These are phyloP conservation scores for Russula foetens DNA, from an alignment of 768 basidiomycete genomes.

Conservation along the genomic window DNA sequence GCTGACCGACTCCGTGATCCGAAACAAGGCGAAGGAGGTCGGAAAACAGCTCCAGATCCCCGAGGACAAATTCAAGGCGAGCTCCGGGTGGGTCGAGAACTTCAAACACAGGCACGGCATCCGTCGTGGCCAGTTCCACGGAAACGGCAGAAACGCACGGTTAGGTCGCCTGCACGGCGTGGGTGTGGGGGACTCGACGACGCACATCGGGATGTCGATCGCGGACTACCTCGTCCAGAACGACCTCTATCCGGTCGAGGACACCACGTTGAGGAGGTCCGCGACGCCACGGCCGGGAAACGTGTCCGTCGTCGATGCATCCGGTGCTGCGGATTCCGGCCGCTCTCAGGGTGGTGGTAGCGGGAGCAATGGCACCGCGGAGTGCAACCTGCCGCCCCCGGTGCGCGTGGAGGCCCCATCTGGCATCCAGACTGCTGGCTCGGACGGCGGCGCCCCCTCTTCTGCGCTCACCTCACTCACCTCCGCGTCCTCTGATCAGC, in stretches of 20 bases:
- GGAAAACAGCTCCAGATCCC: conserved; percentile 47
- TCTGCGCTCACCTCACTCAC: conserved; percentile 12
- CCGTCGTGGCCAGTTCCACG: conserved; percentile 51
- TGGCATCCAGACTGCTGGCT: conserved; percentile 9
- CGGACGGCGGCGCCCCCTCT: conserved; percentile 8
- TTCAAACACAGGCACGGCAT: conserved; percentile 82
- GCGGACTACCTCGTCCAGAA: conserved; percentile 15
- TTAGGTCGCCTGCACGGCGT: conserved; percentile 11
- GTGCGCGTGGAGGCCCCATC: conserved; percentile 9
- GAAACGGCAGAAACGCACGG: conserved; percentile 29
- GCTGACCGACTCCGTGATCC: conserved; percentile 60
- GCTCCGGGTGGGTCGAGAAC: conserved; percentile 86
- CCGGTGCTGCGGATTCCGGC: not conserved
- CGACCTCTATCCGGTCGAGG: conserved; percentile 13
- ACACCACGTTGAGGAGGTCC: conserved; percentile 19
- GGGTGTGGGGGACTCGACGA: not conserved
- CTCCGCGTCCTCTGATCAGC: conserved; percentile 13
- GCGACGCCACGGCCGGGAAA: conserved; percentile 14
- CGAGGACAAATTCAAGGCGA: conserved; percentile 82
- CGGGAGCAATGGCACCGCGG: not conserved
- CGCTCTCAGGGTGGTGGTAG: conserved; percentile 8
- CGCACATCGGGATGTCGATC: conserved; percentile 16
- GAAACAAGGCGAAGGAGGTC: conserved; percentile 59
- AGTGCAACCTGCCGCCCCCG: conserved; percentile 10
- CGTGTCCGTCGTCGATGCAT: conserved; percentile 2